Evolutionary conservation across 2,329 filamentous ascomycete genomes (phyloP), one percentile per base, ranked within the genome.

Genomic region (Stagonosporopsis cucurbitacearum): DNA sequence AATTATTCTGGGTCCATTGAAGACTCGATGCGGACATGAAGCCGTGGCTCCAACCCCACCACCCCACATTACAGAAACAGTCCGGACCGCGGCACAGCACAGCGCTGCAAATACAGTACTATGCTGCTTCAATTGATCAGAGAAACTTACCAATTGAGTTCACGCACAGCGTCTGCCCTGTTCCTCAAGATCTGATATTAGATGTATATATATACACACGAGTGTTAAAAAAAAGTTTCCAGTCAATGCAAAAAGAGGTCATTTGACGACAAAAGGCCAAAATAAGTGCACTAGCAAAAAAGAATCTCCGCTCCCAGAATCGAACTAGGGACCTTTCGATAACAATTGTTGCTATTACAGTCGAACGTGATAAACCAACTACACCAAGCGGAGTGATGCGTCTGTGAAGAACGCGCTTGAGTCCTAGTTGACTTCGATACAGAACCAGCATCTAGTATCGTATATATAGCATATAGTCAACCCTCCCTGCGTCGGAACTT

Each of bases 291-390:
- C 3, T 3, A 20, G 17, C 35, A 37, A 53, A 57, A 52, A 41
- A 44, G 12, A 32, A 77, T 71, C 70, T 72, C 69, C 70, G 60
- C 67, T 70, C 67, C 69, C 67, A 63, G 63, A 67, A 65, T 67
- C 64, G 64, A 67, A 67, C 63, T 63, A 65, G 64, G 61, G 64
- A 67, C 70, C 68, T 73, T 72, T 71, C 63, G 70, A 69, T 71
- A 54, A 65, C 67, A 71, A 67, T 55, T 17, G 20, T 37, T 40
- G 58, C 62, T 65, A 69, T 73, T 71, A 71, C 69, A 71, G 68
- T 69, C 68, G 67, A 71, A 72, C 68, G 70, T 71, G 68, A 71
- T 72, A 64, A 68, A 69, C 70, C 70, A 73, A 73, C 67, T 67
- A 65, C 63, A 65, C 64, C 63, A 67, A 65, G 64, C 59, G 64